A percentile compares a stretch with the other conserved stretches of the same genome.
Conservation (phyloP, 2,329 filamentous ascomycete genomes). For the Colletotrichum coccodes region DNA sequence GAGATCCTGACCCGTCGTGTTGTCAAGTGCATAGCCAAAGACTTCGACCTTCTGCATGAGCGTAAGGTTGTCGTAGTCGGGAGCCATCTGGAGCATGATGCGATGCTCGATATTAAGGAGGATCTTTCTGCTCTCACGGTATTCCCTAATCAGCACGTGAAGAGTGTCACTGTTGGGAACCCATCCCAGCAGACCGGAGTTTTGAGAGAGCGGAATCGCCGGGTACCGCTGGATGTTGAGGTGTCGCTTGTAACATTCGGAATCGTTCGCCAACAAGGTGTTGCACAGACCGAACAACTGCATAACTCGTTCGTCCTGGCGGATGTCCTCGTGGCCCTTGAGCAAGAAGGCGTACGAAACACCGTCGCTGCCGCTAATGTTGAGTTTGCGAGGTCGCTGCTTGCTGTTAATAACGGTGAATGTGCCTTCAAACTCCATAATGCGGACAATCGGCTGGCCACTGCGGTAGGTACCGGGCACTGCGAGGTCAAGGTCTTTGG, state of each 20-base stretch:
- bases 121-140: constrained; percentile 96
- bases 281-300: constrained; percentile 98
- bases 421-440: constrained; percentile 89
- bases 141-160: constrained; percentile 96
- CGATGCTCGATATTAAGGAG: constrained; percentile 98
- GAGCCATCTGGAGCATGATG: constrained; percentile 99
- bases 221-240: constrained; percentile 96
- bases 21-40: constrained; percentile 98
- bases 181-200: constrained; percentile 94
- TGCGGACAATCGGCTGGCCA: constrained; percentile 80
- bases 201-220: constrained; percentile 96
- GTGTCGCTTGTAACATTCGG: constrained; percentile 96
- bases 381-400: constrained; percentile 91
- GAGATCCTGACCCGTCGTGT: constrained; percentile 97
- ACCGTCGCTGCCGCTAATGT: constrained; percentile 89
- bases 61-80: constrained; percentile 97
- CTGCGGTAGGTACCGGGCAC: constrained; percentile 96
- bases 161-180: constrained; percentile 97
- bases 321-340: constrained; percentile 99
- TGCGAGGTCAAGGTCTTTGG: constrained; percentile 87
- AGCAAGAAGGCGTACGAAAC: constrained; percentile 87
- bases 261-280: constrained; percentile 91
- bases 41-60: constrained; percentile 99
- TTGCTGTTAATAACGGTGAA: constrained; percentile 96
- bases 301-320: constrained; percentile 99